phyloP scores from a whole-genome alignment of 768 basidiomycete genomes.

The Termitomyces sp. region DNA sequence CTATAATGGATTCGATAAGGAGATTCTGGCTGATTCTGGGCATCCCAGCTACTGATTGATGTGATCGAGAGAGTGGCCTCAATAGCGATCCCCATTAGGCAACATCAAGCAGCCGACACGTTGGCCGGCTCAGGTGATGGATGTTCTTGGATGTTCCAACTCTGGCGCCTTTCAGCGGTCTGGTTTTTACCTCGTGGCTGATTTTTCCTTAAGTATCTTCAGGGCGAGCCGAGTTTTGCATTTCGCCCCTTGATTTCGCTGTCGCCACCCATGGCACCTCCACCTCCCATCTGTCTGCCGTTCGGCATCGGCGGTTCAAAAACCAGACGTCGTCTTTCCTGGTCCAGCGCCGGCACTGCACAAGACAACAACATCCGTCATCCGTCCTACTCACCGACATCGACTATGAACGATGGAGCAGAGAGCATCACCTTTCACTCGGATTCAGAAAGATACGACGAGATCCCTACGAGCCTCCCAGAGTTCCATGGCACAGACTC shows the following conservation, averaged over 20 bases:
- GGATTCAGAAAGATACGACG: constrained; percentile 61
- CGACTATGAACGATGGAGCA: constrained; percentile 35
- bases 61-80: constrained; percentile 7
- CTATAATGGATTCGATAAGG: too few relatives aligned
- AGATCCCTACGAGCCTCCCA: constrained; percentile 30
- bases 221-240: neutral
- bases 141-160: constrained; percentile 8
- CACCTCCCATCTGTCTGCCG: constrained; percentile 59
- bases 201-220: neutral
- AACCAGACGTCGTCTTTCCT: constrained; percentile 43
- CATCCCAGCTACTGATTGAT: constrained; percentile 4
- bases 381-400: constrained; percentile 41
- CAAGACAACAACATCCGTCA: constrained; percentile 32
- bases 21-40: neutral
- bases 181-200: constrained; percentile 13
- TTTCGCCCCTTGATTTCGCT: constrained; percentile 20
- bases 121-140: constrained; percentile 13
- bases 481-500: constrained; percentile 27
- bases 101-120: constrained; percentile 11
- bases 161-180: constrained; percentile 2
- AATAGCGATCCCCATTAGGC: constrained; percentile 11
- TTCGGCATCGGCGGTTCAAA: constrained; percentile 42
- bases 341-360: constrained; percentile 34
- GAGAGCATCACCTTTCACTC: constrained; percentile 55
- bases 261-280: constrained; percentile 44